Conservation (phyloP, 306 rosid genomes). For the Luffa aegyptiaca region DNA sequence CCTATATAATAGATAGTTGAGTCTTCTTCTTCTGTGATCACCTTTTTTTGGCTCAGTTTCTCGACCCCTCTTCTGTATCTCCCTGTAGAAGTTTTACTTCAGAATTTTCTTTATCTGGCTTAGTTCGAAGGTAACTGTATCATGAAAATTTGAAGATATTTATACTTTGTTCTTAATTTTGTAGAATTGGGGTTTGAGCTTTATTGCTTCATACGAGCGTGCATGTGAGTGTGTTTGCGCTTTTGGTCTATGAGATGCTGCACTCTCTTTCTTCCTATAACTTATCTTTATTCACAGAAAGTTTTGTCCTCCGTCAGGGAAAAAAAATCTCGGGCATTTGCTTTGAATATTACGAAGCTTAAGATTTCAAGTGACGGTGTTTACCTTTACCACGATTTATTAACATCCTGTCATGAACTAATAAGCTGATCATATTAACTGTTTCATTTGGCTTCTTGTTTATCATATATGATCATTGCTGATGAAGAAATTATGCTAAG, state of each 20-base stretch:
- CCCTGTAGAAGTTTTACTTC: neutral
- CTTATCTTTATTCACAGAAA: neutral
- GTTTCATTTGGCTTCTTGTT: neutral
- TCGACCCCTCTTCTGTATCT: neutral
- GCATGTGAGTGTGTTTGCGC: neutral
- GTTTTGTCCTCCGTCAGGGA: neutral
- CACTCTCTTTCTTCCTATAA: neutral
- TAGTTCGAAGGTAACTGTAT: neutral
- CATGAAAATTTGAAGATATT: neutral
- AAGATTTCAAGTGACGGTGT: neutral
- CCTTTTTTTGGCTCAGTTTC: neutral
- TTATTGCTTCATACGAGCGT: neutral
- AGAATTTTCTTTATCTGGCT: neutral
- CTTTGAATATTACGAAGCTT: neutral
- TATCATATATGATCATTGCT: neutral
- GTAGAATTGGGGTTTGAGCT: neutral
- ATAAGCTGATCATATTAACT: neutral
- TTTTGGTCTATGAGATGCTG: neutral
- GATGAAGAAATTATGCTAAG: neutral
- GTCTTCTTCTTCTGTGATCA: neutral
- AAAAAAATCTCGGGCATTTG: neutral
- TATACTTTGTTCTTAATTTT: neutral
- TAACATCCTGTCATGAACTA: neutral
- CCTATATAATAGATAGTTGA: neutral
- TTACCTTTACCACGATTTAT: neutral